Evolutionary conservation across 768 basidiomycete species (phyloP).

Genomic region (Chiua virens): DNA sequence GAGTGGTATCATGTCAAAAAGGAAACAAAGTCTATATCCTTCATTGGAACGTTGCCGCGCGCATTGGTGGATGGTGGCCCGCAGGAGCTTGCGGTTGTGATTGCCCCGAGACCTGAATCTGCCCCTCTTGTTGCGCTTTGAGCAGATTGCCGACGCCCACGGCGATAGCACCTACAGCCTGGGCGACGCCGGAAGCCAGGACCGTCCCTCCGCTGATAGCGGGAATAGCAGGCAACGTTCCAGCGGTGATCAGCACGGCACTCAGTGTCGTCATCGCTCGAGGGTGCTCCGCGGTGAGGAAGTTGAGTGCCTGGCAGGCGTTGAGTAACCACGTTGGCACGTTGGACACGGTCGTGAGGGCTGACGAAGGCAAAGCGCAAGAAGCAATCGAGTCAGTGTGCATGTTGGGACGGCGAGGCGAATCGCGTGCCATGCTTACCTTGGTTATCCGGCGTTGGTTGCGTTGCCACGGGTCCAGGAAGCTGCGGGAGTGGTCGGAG

Average conservation of each 20-base stretch:
- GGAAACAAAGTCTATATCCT: neutral
- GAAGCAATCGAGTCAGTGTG: neutral
- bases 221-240: conserved; percentile 71
- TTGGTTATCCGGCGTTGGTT: conserved; percentile 13
- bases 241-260: conserved; percentile 77
- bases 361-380: conserved; percentile 12
- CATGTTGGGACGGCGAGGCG: too few relatives aligned
- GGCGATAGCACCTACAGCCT: conserved; percentile 78
- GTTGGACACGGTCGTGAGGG: conserved; percentile 47
- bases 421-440: conserved; percentile 5
- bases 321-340: conserved; percentile 78
- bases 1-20: neutral
- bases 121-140: conserved; percentile 47
- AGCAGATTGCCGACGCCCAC: conserved; percentile 66
- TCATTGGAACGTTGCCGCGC: conserved; percentile 33
- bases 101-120: conserved; percentile 29
- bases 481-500: conserved; percentile 16
- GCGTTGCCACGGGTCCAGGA: conserved; percentile 11
- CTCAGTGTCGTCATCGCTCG: conserved; percentile 72
- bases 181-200: conserved; percentile 70
- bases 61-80: conserved; percentile 26
- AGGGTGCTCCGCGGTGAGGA: conserved; percentile 72
- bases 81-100: conserved; percentile 8
- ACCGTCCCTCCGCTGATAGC: conserved; percentile 70
- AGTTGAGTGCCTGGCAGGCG: conserved; percentile 73